Evolutionary conservation across 2,329 filamentous ascomycete genomes (phyloP).

Genomic region (Paraconiothyrium sp.): DNA sequence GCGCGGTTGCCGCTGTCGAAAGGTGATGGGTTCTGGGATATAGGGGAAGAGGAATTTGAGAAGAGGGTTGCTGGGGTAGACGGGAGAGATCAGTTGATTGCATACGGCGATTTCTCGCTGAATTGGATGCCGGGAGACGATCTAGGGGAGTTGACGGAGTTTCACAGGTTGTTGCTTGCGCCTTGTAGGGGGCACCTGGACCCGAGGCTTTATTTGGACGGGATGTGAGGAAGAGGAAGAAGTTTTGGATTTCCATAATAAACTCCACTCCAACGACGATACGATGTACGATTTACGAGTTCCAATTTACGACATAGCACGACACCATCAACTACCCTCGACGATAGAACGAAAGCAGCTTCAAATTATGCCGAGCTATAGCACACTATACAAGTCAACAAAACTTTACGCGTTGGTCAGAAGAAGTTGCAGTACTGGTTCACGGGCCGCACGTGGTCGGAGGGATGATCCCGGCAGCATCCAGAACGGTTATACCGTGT

Average conservation of each 20-base stretch:
- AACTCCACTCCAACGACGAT: neutral
- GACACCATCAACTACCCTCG: neutral
- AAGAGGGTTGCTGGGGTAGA: slow-evolving; percentile 14
- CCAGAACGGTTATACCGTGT: neutral
- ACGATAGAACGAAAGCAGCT: neutral
- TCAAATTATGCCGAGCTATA: neutral
- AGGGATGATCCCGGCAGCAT: neutral
- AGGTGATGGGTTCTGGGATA: slow-evolving; percentile 30
- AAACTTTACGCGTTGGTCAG: neutral
- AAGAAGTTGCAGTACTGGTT: neutral
- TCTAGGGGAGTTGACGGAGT: slow-evolving; percentile 27
- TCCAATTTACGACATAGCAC: neutral
- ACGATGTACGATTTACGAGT: neutral
- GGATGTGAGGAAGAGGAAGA: neutral
- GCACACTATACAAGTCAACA: neutral
- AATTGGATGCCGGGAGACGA: slow-evolving; percentile 26
- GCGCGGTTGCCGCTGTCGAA: slow-evolving; percentile 31
- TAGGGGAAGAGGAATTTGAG: slow-evolving; percentile 25
- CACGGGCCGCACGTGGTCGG: neutral
- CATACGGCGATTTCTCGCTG: slow-evolving; percentile 33
- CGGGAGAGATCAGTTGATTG: slow-evolving; percentile 26
- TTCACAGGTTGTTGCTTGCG: slow-evolving; percentile 37
- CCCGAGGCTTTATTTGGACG: slow-evolving; percentile 24
- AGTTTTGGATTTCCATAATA: neutral
- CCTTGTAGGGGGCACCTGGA: slow-evolving; percentile 36